phyloP scores from a whole-genome alignment of 2,329 filamentous ascomycete genomes.

The Beauveria rudraprayagi region DNA sequence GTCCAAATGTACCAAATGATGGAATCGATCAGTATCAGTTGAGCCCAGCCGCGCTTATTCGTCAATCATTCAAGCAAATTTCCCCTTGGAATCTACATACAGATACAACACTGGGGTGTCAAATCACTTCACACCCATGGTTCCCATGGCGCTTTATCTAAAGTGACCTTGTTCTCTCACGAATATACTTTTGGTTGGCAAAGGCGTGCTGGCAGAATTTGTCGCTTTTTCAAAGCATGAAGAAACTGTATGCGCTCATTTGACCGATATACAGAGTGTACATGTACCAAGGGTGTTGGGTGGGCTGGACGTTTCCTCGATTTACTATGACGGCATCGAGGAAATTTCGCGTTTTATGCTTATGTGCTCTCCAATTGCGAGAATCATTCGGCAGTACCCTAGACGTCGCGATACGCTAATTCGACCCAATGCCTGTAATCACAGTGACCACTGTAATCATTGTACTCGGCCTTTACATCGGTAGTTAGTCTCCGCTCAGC shows the following conservation, averaged over 20 bases:
- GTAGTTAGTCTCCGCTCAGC: too few species aligned
- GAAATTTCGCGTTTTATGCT: not conserved
- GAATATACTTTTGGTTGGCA: not conserved
- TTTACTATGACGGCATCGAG: not conserved
- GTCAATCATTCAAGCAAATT: not conserved
- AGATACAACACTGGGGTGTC: not conserved
- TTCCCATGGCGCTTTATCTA: not conserved
- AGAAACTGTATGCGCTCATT: not conserved
- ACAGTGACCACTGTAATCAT: too few species aligned
- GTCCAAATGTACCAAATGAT: not conserved
- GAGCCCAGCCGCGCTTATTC: not conserved
- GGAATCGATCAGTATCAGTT: not conserved
- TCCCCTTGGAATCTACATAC: not conserved
- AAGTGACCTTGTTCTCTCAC: not conserved
- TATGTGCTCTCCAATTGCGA: not conserved
- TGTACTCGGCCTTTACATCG: too few species aligned
- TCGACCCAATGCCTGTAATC: too few species aligned
- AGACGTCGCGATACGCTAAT: not conserved
- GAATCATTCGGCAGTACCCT: not conserved
- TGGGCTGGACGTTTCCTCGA: not conserved
- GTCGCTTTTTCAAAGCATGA: not conserved
- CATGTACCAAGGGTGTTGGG: not conserved
- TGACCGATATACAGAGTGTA: not conserved
- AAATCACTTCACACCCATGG: not conserved
- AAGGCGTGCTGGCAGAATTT: not conserved